Conservation (phyloP, 495 filamentous ascomycete species). For the Lophium mytilinum region DNA sequence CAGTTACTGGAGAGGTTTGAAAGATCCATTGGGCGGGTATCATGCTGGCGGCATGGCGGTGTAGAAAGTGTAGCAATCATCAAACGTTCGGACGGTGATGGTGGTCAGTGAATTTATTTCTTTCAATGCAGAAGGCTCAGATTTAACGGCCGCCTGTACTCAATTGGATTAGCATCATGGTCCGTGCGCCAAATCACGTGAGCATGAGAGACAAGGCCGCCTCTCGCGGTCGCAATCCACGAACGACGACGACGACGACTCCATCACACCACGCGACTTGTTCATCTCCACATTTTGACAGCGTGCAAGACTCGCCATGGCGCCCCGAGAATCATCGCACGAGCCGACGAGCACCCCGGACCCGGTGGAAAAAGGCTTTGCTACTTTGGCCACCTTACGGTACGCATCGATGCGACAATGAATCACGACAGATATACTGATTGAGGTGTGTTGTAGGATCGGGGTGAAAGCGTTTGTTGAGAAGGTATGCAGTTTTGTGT, state of each 20-base stretch:
- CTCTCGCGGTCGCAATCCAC: conserved; percentile 1
- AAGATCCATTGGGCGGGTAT: conserved; percentile 25
- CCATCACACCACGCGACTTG: conserved; percentile 13
- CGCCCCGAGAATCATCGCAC: conserved; percentile 29
- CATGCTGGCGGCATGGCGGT: conserved; percentile 10
- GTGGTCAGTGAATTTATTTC: not conserved
- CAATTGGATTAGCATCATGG: too few species aligned
- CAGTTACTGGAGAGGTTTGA: conserved; percentile 38
- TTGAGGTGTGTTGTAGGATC: conserved; percentile 40
- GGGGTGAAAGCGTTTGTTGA: conserved; percentile 66
- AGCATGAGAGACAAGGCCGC: too few species aligned
- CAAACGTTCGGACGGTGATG: too few species aligned
- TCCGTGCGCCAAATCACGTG: too few species aligned
- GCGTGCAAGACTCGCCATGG: conserved; percentile 12
- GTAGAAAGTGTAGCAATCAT: not conserved
- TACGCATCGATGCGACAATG: conserved; percentile 31
- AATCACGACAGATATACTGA: conserved; percentile 2
- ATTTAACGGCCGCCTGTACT: too few species aligned
- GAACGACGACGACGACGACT: conserved; percentile 14
- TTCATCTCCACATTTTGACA: conserved; percentile 15
- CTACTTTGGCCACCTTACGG: conserved; percentile 70
- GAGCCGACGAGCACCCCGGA: conserved; percentile 50
- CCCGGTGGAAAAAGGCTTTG: conserved; percentile 65
- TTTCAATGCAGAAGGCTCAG: not conserved
- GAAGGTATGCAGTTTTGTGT: conserved; percentile 44